Evolutionary conservation across 2,329 filamentous ascomycete species (phyloP).

Genomic region (Beauveria pseudobassiana): DNA sequence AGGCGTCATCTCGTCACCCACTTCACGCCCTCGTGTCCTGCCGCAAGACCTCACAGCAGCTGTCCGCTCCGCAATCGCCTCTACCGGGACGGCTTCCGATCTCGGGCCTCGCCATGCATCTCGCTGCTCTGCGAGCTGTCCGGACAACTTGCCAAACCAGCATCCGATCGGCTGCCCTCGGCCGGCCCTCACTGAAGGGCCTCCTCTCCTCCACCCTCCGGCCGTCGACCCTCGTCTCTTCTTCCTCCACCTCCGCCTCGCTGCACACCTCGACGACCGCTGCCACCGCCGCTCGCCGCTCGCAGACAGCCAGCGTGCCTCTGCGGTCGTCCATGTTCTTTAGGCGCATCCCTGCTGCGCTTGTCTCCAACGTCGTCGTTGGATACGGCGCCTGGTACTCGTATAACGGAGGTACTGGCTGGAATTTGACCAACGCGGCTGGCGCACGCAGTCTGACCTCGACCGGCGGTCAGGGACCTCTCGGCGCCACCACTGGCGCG

Average conservation of each 20-base stretch:
- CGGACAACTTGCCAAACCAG: conserved; percentile 60
- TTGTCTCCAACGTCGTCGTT: conserved; percentile 60
- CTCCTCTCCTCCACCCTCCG: conserved; percentile 11
- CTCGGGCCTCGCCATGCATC: conserved; percentile 53
- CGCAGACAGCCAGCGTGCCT: conserved; percentile 35
- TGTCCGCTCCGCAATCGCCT: background rate
- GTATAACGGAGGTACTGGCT: conserved; percentile 40
- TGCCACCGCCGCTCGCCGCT: conserved; percentile 12
- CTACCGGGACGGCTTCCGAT: conserved; percentile 16
- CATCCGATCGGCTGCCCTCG: conserved; percentile 45
- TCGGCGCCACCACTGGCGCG: conserved; percentile 16
- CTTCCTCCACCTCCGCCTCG: background rate
- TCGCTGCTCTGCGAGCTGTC: conserved; percentile 59
- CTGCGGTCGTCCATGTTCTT: conserved; percentile 69
- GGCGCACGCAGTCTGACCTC: conserved; percentile 36
- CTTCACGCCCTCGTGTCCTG: background rate
- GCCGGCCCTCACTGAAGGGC: conserved; percentile 29
- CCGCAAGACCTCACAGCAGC: background rate
- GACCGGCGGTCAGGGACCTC: conserved; percentile 22
- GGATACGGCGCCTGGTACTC: conserved; percentile 73
- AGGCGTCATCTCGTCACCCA: background rate
- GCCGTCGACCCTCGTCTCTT: conserved; percentile 19
- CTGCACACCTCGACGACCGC: conserved; percentile 17
- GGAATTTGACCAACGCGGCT: conserved; percentile 24
- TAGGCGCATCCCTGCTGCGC: conserved; percentile 57